Conservation (phyloP, 2,329 filamentous ascomycete species). For the Botrytis cinerea region DNA sequence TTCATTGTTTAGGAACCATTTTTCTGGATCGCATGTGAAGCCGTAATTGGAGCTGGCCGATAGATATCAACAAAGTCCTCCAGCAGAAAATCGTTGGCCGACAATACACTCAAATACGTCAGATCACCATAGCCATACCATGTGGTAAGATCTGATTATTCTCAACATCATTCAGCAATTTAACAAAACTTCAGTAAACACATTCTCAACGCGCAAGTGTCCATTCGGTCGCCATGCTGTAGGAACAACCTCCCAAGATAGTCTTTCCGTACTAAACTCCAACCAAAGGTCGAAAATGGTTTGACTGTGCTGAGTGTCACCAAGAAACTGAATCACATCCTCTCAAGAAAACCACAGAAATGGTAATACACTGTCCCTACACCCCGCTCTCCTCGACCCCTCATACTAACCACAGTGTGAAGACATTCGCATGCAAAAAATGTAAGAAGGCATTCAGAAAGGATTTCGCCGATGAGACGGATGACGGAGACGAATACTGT, state of each 20-base stretch:
- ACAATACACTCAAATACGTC: background rate
- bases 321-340: slow-evolving; percentile 75
- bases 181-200: slow-evolving; percentile 71
- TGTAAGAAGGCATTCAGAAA: slow-evolving; percentile 98
- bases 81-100: background rate
- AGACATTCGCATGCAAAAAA: slow-evolving; percentile 92
- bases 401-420: slow-evolving; percentile 1
- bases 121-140: slow-evolving; percentile 21
- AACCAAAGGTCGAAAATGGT: slow-evolving; percentile 83
- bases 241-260: slow-evolving; percentile 43
- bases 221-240: slow-evolving; percentile 96
- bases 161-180: slow-evolving; percentile 12
- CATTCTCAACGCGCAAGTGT: slow-evolving; percentile 94
- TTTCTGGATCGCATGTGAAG: slow-evolving; percentile 9
- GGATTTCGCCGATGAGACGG: slow-evolving; percentile 78
- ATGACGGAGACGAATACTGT: slow-evolving; percentile 98
- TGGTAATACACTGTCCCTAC: slow-evolving; percentile 53
- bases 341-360: slow-evolving; percentile 77
- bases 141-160: slow-evolving; percentile 37
- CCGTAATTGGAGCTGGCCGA: background rate
- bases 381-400: slow-evolving; percentile 16
- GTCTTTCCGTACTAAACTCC: slow-evolving; percentile 13
- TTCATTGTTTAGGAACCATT: slow-evolving; percentile 1
- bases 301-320: slow-evolving; percentile 97
- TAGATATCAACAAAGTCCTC: background rate